A percentile compares a stretch with the other conserved stretches of the same genome.
Evolutionary conservation across 495 filamentous ascomycete genomes (phyloP).

Genomic region (Neurospora sp.): DNA sequence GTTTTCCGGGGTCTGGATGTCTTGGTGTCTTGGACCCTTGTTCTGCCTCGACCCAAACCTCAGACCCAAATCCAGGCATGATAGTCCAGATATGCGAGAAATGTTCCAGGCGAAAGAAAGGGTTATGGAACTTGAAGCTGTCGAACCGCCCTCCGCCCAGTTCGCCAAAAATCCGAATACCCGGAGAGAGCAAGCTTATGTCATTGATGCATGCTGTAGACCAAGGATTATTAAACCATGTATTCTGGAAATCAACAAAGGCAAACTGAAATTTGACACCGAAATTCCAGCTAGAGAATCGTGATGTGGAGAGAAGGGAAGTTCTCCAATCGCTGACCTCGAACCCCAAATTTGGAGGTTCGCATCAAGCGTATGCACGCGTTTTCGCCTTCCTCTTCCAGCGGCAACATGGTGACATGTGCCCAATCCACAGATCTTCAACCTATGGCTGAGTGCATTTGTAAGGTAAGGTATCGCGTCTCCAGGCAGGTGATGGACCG

Average conservation of each 20-base stretch:
- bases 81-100: not conserved
- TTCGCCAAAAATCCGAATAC: not conserved
- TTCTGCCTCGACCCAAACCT: not conserved
- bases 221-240: not conserved
- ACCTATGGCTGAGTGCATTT: not conserved
- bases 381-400: not conserved
- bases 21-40: not conserved
- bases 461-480: not conserved
- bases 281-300: not conserved
- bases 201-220: not conserved
- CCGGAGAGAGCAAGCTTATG: not conserved
- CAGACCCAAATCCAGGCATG: not conserved
- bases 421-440: not conserved
- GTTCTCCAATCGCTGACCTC: not conserved
- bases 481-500: not conserved
- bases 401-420: not conserved
- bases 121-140: not conserved
- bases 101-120: not conserved
- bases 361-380: not conserved
- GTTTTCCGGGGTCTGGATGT: not conserved
- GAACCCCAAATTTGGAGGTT: not conserved
- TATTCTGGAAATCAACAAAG: not conserved
- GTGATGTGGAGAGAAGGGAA: not conserved
- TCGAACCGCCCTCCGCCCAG: not conserved
- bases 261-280: not conserved